Evolutionary conservation across 169 alveolate genomes (phyloP).

Genomic region (Plasmodium cynomolgi): DNA sequence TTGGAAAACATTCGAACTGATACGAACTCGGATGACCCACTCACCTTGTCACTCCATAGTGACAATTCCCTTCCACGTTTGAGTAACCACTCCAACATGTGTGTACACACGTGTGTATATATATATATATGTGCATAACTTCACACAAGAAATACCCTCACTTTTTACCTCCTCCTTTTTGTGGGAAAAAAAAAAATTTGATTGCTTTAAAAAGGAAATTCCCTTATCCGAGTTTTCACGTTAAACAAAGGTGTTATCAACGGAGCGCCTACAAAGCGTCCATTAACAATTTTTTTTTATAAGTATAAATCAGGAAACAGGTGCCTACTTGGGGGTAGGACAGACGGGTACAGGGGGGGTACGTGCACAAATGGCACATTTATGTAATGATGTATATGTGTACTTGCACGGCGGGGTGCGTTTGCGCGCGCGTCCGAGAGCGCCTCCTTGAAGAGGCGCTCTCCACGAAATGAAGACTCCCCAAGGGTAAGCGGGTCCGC

Average conservation of each 20-base stretch:
- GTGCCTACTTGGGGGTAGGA: background rate
- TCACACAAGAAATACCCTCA: background rate
- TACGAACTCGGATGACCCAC: background rate
- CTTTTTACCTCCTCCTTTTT: background rate
- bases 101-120: background rate
- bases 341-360: background rate
- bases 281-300: background rate
- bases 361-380: background rate
- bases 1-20: background rate
- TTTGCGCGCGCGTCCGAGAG: background rate
- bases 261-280: background rate
- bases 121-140: background rate
- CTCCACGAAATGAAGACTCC: background rate
- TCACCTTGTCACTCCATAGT: background rate
- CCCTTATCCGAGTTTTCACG: background rate
- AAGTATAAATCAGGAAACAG: background rate
- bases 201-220: background rate
- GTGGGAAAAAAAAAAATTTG: background rate
- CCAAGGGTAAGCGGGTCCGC: background rate
- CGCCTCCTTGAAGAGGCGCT: background rate
- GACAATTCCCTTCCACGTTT: background rate
- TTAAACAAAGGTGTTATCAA: background rate
- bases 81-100: background rate
- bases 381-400: background rate
- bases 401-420: background rate